Evolutionary conservation across 495 filamentous ascomycete genomes (phyloP).

Genomic region (Diplogelasinospora grovesii): DNA sequence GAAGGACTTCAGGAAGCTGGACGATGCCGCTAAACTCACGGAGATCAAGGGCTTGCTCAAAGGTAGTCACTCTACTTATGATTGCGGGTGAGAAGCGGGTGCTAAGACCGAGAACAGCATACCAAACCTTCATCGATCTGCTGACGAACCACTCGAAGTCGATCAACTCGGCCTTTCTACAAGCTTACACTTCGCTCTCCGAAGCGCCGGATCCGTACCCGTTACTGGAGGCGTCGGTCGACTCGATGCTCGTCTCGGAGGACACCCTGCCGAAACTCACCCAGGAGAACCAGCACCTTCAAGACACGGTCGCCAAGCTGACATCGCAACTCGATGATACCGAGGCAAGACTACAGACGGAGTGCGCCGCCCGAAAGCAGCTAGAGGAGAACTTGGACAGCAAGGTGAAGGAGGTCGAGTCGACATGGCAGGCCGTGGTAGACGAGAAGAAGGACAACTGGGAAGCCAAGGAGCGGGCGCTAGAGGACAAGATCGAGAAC

Average conservation of each 20-base stretch:
- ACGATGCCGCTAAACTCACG: slow-evolving; percentile 77
- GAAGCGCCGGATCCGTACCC: slow-evolving; percentile 97
- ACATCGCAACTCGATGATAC: slow-evolving; percentile 88
- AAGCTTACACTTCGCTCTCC: slow-evolving; percentile 85
- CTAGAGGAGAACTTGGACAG: slow-evolving; percentile 70
- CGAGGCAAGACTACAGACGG: slow-evolving; percentile 66
- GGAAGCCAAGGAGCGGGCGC: slow-evolving; percentile 84
- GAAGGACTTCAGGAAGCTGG: slow-evolving; percentile 93
- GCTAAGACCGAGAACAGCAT: slow-evolving; percentile 51
- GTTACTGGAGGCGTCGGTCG: slow-evolving; percentile 89
- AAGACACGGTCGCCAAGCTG: slow-evolving; percentile 69
- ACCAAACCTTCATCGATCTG: slow-evolving; percentile 95
- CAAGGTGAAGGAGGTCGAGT: slow-evolving; percentile 78
- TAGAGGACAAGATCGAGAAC: slow-evolving; percentile 90
- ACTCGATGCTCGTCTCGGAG: slow-evolving; percentile 83
- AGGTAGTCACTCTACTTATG: slow-evolving; percentile 42
- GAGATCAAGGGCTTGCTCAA: slow-evolving; percentile 90
- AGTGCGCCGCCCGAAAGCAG: slow-evolving; percentile 62
- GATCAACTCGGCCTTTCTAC: slow-evolving; percentile 83
- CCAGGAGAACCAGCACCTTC: slow-evolving; percentile 78
- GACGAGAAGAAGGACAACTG: slow-evolving; percentile 94
- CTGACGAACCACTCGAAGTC: slow-evolving; percentile 90
- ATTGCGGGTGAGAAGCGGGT: too few species aligned
- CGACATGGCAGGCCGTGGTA: slow-evolving; percentile 86
- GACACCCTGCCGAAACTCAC: slow-evolving; percentile 84